Conservation (phyloP, 768 basidiomycete genomes). For the Trichaptum fuscoviolaceum region DNA sequence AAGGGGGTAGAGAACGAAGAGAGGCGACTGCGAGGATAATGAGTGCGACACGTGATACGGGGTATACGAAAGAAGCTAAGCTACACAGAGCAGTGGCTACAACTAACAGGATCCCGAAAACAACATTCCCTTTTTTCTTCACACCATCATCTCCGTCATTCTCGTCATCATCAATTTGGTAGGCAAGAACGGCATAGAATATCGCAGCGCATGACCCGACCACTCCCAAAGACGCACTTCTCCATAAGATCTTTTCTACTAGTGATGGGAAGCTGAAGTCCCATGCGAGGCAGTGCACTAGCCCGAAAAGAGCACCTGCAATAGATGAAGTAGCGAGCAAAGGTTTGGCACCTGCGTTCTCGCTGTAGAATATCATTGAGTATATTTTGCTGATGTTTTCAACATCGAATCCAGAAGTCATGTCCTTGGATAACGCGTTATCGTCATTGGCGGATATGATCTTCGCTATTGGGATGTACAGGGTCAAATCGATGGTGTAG, state of each 20-base stretch:
- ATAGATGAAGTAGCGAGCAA: background rate
- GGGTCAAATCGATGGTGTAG: background rate
- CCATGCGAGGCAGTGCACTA: background rate
- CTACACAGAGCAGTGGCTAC: background rate
- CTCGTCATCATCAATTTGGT: background rate
- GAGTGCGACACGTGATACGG: conserved; percentile 12
- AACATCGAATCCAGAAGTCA: background rate
- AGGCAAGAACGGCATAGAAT: conserved; percentile 6
- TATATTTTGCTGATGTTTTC: background rate
- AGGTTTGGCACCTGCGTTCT: background rate
- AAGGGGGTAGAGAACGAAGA: conserved; percentile 13
- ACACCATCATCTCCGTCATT: background rate
- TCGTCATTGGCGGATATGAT: background rate
- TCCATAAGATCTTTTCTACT: background rate
- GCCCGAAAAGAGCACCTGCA: background rate
- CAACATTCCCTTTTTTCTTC: background rate
- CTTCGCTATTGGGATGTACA: background rate
- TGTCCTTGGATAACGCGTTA: background rate
- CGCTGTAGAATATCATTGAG: background rate
- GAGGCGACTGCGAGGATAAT: conserved; percentile 14
- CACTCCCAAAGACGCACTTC: background rate
- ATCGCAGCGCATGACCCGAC: background rate
- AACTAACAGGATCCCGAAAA: background rate
- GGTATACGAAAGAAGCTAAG: conserved; percentile 8
- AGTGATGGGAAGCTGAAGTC: background rate